Conservation (phyloP, 1,284 basidiomycete genomes). For the Moesziomyces globuligerus region DNA sequence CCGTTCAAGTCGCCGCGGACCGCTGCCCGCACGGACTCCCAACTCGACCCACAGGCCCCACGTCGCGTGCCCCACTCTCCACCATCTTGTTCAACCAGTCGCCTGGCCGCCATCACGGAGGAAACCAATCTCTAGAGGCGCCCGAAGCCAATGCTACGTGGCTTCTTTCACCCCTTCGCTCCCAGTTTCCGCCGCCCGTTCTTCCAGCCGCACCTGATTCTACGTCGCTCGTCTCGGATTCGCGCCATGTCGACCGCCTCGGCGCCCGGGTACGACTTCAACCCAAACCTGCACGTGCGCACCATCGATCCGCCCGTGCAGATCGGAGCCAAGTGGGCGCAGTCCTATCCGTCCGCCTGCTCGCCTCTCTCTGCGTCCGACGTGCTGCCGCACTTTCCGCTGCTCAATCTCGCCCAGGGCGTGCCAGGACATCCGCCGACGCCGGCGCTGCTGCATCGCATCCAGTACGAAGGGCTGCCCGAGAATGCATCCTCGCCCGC, state of each 20-base stretch:
- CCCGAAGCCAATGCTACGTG: background rate
- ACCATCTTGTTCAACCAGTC: background rate
- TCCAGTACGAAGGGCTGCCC: slow-evolving; percentile 27
- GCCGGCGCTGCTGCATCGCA: slow-evolving; percentile 27
- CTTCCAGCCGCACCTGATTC: background rate
- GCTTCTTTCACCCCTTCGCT: background rate
- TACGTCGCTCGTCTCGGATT: background rate
- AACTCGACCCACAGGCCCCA: too few species aligned
- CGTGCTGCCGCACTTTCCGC: slow-evolving; percentile 22
- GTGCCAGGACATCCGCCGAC: slow-evolving; percentile 55
- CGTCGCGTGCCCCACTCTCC: background rate
- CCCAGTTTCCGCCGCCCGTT: slow-evolving; percentile 12
- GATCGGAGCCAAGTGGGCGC: slow-evolving; percentile 48
- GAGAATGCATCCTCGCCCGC: slow-evolving; percentile 24
- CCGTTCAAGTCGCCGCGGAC: slow-evolving; percentile 18
- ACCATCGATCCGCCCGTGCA: slow-evolving; percentile 49
- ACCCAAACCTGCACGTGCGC: slow-evolving; percentile 25
- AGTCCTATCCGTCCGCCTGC: slow-evolving; percentile 25
- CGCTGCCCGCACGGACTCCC: slow-evolving; percentile 10
- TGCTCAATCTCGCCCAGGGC: slow-evolving; percentile 60
- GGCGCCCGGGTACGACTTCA: slow-evolving; percentile 38
- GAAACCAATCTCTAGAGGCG: too few species aligned
- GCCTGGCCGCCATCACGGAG: too few species aligned
- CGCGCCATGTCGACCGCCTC: slow-evolving; percentile 14
- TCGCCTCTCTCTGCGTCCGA: slow-evolving; percentile 27